Evolutionary conservation across 139 green algal species (phyloP), one percentile per base, ranked within the genome.

Genomic region (Chlamydomonas asymmetrica): DNA sequence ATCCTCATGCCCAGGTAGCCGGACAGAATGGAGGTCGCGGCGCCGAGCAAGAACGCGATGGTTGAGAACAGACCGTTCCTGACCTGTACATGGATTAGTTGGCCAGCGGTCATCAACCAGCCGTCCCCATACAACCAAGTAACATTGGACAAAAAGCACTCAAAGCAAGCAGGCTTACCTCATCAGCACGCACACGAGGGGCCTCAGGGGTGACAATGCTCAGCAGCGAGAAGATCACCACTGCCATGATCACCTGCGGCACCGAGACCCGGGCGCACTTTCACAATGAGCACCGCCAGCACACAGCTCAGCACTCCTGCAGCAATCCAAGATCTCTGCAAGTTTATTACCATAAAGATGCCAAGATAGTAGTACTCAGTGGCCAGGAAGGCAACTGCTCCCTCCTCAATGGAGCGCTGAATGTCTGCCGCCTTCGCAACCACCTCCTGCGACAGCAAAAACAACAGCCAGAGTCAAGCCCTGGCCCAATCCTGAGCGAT

Each of bases 1-100:
- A 99, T 98, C 79, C 87, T 92, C 95, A 98, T 99, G 82, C 96
- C 92, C 35, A 99, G 82, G 85, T 93, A 99, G 40, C 96, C 96
- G 16, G 89, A 98, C 8, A 97, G 56, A 63, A 95, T 93, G 65
- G 94, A 98, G 5, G 96, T 99, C 35, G 79, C 37, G 16, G 88
- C 96, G 52, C 96, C 96, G 7, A 98, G 67, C 20, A 97, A 67
- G 87, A 99, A 99, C 66, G 96, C 81, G 23, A 98, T 84, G 31
- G 88, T 95, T 50, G 92, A 97, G 91, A 99, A 98, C 32, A 92
- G 80, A 50, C 91, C 94, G 80, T 95, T 97, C 79, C 88, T 89
- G 18, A 97, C 56, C 66, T 63, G 40, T 56, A 20, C 60, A 13
- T 43, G 52, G 38, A 23, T 52, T 32, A 16, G 34, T 59, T 31